A percentile compares a stretch with the other conserved stretches of the same genome.
Conservation (phyloP, 2,329 filamentous ascomycete species). For the Blastomyces gilchristii region DNA sequence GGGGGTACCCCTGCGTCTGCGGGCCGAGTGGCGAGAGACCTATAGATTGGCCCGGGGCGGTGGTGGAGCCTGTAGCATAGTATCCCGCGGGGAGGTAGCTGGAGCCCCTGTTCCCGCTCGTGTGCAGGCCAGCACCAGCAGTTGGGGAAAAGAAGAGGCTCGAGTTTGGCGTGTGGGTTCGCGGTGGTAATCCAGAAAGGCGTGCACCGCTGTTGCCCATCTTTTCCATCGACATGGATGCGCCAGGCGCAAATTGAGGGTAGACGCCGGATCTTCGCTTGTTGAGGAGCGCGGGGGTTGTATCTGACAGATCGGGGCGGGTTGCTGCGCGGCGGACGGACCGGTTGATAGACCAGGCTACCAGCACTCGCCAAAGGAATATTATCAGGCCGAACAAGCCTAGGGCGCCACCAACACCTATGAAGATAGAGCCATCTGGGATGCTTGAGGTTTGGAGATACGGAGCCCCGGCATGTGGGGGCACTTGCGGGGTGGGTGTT, state of each 20-base stretch:
- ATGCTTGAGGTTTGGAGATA: slow-evolving; percentile 82
- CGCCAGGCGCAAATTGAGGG: slow-evolving; percentile 25
- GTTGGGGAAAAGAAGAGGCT: slow-evolving; percentile 95
- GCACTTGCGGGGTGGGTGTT: slow-evolving; percentile 65
- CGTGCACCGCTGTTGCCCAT: slow-evolving; percentile 26
- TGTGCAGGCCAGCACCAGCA: slow-evolving; percentile 50
- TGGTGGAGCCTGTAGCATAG: slow-evolving; percentile 61
- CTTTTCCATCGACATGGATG: slow-evolving; percentile 47
- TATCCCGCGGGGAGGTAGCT: slow-evolving; percentile 78
- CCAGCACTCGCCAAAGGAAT: slow-evolving; percentile 74
- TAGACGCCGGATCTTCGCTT: slow-evolving; percentile 23
- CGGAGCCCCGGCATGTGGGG: slow-evolving; percentile 71
- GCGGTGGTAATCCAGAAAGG: slow-evolving; percentile 31
- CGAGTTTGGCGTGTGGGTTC: slow-evolving; percentile 47
- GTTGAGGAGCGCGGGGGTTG: slow-evolving; percentile 45
- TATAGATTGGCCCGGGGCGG: slow-evolving; percentile 38
- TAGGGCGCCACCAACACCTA: slow-evolving; percentile 79
- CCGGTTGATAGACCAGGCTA: slow-evolving; percentile 84
- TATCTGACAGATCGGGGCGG: slow-evolving; percentile 57
- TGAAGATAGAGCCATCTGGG: slow-evolving; percentile 93
- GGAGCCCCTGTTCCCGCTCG: slow-evolving; percentile 58
- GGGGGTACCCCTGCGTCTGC: slow-evolving; percentile 46
- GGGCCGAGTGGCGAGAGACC: slow-evolving; percentile 53
- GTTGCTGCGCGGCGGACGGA: slow-evolving; percentile 79
- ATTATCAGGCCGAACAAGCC: slow-evolving; percentile 74